A percentile compares a stretch with the other conserved stretches of the same genome.
Conservation (phyloP, 2,329 filamentous ascomycete species). For the Microdochium trichocladiopsis region DNA sequence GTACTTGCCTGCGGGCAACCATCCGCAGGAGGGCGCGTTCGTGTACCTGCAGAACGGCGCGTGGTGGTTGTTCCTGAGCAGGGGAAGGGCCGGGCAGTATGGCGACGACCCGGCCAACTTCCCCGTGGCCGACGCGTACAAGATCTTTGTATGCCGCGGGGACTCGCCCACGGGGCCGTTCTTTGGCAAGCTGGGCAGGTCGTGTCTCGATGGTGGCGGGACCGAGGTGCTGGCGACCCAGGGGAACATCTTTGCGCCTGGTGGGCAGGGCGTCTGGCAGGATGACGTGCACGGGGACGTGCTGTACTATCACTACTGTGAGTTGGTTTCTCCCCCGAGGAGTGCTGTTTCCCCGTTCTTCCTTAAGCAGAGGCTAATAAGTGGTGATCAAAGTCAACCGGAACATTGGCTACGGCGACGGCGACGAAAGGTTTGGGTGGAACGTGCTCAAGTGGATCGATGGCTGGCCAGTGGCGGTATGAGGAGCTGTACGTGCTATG, state of each 20-base stretch:
- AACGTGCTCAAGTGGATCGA: constrained; percentile 40
- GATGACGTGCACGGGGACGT: constrained; percentile 43
- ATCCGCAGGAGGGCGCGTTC: constrained; percentile 49
- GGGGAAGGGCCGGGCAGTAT: constrained; percentile 56
- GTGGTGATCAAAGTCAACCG: constrained; percentile 16
- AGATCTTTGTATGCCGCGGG: constrained; percentile 58
- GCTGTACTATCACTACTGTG: constrained; percentile 54
- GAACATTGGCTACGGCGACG: constrained; percentile 23
- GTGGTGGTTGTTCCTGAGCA: constrained; percentile 60
- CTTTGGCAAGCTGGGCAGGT: constrained; percentile 44
- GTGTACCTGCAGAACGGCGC: constrained; percentile 47
- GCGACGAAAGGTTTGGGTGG: constrained; percentile 42
- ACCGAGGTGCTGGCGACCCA: constrained; percentile 51
- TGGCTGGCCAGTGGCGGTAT: constrained; percentile 33
- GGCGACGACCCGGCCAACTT: constrained; percentile 34
- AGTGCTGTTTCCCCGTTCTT: background rate
- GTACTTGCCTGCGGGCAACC: constrained; percentile 40
- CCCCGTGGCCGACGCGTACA: constrained; percentile 54
- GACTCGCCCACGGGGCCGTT: constrained; percentile 43
- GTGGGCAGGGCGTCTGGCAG: constrained; percentile 52
- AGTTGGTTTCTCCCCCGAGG: background rate
- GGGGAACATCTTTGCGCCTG: constrained; percentile 52
- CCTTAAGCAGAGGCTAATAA: too few species aligned
- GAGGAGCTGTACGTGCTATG: too few species aligned
- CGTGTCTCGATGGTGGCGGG: constrained; percentile 49